Conservation (phyloP, 2,329 filamentous ascomycete genomes). For the Xylaria multiplex region DNA sequence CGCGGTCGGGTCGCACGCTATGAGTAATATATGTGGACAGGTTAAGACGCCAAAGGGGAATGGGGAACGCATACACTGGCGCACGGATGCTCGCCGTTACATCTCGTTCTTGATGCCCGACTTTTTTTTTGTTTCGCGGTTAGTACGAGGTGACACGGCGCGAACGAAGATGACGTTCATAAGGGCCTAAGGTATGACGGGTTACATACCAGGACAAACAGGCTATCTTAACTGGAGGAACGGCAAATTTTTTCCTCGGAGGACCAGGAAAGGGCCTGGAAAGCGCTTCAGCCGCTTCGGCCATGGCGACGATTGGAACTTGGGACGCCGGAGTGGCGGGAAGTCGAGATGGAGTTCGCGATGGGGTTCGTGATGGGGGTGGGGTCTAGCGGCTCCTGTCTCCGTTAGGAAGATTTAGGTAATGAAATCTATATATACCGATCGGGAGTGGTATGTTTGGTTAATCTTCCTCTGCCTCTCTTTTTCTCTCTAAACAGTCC, state of each 20-base stretch:
- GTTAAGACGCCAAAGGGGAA: conserved; percentile 16
- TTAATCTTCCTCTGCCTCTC: neutral
- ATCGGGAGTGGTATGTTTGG: conserved; percentile 11
- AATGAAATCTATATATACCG: conserved; percentile 26
- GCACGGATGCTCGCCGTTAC: conserved; percentile 58
- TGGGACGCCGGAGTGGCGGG: conserved; percentile 26
- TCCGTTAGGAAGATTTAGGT: conserved; percentile 27
- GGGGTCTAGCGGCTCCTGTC: conserved; percentile 32
- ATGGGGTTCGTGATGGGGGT: conserved; percentile 26
- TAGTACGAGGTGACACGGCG: conserved; percentile 39
- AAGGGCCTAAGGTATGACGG: conserved; percentile 28
- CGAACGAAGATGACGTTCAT: conserved; percentile 23
- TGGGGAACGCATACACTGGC: conserved; percentile 52
- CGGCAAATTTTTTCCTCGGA: conserved; percentile 55
- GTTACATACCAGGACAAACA: conserved; percentile 60
- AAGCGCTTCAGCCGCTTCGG: conserved; percentile 40
- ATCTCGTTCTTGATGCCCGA: conserved; percentile 58
- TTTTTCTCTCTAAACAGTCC: conserved; percentile 3
- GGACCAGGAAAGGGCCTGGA: conserved; percentile 38
- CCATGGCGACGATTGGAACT: conserved; percentile 35
- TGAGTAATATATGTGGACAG: conserved; percentile 17
- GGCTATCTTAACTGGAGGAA: conserved; percentile 61
- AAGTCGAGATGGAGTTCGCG: conserved; percentile 23
- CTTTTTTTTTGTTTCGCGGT: conserved; percentile 45
- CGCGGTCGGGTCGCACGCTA: conserved; percentile 26